Percentiles rank a stretch among this genome's conserved stretches.
Evolutionary conservation across 176 grass and related monocot genomes (phyloP).

Genomic region (Rhynchospora tenuis): DNA sequence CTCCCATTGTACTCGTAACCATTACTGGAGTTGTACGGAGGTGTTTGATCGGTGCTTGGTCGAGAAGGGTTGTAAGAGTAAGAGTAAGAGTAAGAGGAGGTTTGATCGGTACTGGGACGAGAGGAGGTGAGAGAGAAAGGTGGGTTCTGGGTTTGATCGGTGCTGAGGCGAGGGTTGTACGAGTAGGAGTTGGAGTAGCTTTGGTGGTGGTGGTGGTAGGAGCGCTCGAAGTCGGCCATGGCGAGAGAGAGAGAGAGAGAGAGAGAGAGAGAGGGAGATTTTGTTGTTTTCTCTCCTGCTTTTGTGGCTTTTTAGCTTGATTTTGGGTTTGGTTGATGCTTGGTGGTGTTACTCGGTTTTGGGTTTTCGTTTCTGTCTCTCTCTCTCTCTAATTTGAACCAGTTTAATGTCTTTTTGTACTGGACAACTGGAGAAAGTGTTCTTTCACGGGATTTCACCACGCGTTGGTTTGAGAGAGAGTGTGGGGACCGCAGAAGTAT

Average conservation of each 20-base stretch:
- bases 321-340: neutral
- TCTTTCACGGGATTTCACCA: neutral
- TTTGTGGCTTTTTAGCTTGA: neutral
- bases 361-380: neutral
- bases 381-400: neutral
- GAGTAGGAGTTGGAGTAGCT: constrained; percentile 30
- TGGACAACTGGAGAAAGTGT: neutral
- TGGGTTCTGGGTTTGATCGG: constrained; percentile 26
- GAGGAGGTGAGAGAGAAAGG: constrained; percentile 20
- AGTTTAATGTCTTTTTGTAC: neutral
- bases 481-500: neutral
- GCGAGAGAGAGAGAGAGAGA: constrained; percentile 10
- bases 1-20: constrained; percentile 22
- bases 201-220: constrained; percentile 33
- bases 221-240: constrained; percentile 66
- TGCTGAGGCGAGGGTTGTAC: constrained; percentile 18
- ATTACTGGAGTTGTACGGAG: neutral
- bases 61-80: constrained; percentile 22
- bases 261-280: constrained; percentile 2
- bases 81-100: constrained; percentile 14
- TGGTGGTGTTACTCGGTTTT: neutral
- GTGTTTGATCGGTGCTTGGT: constrained; percentile 13
- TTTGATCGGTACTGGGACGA: constrained; percentile 10
- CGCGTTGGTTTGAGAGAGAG: neutral
- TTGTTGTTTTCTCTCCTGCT: constrained; percentile 14